Evolutionary conservation across 139 green algal species (phyloP), one percentile per base, ranked within the genome.

Genomic region (Chlorella sp.): DNA sequence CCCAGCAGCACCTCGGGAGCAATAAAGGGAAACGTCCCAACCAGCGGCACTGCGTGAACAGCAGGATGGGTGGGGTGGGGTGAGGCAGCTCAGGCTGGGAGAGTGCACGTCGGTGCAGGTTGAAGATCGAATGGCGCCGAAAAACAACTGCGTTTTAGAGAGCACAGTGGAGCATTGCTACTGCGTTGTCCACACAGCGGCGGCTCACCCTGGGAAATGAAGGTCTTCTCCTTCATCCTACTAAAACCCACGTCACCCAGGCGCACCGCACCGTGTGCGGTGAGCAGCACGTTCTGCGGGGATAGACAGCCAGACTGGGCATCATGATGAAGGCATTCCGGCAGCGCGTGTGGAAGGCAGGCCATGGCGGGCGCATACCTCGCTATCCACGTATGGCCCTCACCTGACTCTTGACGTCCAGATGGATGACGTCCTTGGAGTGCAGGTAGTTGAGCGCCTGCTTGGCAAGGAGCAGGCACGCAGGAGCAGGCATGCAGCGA

Each of bases 371-470:
- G n/a, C n/a, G n/a, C n/a, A n/a, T n/a, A n/a, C n/a, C n/a, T n/a
- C n/a, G n/a, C n/a, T n/a, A n/a, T n/a, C n/a, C n/a, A n/a, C n/a
- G n/a, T n/a, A n/a, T n/a, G n/a, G n/a, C n/a, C n/a, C 65, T 23
- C 65, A 44, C 32, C 38, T 69, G 63, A 30, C 63, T 67, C 23
- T 69, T 69, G 63, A 69, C 28, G 26, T 69, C 63, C 28, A 69
- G 1, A 28, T 73, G 65, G 12, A 73, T 26, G 12, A 73, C 32
- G 17, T 26, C 65, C 18, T 4, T 44, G 32, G 17, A 25, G 17
- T 73, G 65, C 16, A 73, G 65, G 32, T 73, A 73, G 65, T 73
- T 73, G 32, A 73, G 32, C 2, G 65, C 65, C 60, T 67, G 60
- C 18, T 2, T 30, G 18, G 6, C 60, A n/a, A n/a, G 17, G 9